Evolutionary conservation across 768 basidiomycete species (phyloP), one percentile per base, ranked within the genome.

Genomic region (Tephrocybe sp.): DNA sequence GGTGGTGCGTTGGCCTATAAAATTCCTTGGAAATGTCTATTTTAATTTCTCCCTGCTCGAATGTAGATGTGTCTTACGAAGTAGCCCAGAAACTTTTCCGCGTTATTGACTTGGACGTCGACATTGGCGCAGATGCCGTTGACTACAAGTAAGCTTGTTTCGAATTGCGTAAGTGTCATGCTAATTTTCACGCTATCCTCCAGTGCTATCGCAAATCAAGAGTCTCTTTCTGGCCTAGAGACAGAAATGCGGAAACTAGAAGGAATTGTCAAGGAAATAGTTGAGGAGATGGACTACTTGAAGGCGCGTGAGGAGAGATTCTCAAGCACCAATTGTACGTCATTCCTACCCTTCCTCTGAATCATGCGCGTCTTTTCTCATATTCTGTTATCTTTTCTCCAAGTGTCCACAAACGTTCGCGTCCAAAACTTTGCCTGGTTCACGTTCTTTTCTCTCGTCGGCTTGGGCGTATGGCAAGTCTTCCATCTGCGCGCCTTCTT

Each of bases 161-260:
- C 24, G 27, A 30, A 19, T 22, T 41, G 12, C 6, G 10, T 37
- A 13, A 12, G 5, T 30, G 24, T 36, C 42, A 5, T 42, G 33
- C 3, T 22, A 33, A 21, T 12, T 10, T 40, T 54, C 7, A 51
- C n/a, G 22, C 15, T 47, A 34, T 33, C 51, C 54, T 30, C 21
- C 61, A 97, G 94, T 60, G 97, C 97, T 21, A 99, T 98, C 65
- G 97, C 97, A 9, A 97, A 97, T 70, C 94, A 97, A 65, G 97
- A 99, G 66, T 94, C 91, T 1, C 75, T 98, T 0, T 97, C 93
- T 5, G 89, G 88, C 0, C 80, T 99, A 16, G 97, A 99, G 70
- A 94, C 92, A 0, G 97, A 98, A 68, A 97, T 98, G 94, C 83
- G 94, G 33, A 98, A 98, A 62, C 76, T 99, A 2, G 97, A 99